Evolutionary conservation across 805 yeast species (phyloP), one percentile per base, ranked within the genome.

Genomic region (Hagleromyces aurorensis): DNA sequence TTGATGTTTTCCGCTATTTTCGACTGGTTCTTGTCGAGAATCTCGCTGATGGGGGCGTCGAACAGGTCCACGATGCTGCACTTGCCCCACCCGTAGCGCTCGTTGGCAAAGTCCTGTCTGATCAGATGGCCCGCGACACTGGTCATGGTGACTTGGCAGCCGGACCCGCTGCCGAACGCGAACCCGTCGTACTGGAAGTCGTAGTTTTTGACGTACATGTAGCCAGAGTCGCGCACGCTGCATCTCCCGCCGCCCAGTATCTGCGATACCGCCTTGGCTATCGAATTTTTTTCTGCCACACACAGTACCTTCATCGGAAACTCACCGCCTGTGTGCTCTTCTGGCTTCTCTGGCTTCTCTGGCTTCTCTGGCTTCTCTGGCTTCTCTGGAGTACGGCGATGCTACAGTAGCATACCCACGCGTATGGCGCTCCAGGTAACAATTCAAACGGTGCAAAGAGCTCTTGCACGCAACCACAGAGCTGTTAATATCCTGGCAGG

Each of bases 271-370:
- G 84, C 79, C 52, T 78, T 84, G 3, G 96, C 93, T 27, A 91
- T 91, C 1, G 96, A 83, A 33, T 93, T 93, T 59, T 91, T 91
- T 61, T 91, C 99, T 2, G 99, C 98, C 33, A 91, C 96, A 59
- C 96, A 89, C 27, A 91, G 70, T 4, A 91, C 72, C 42, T 63
- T 76, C 91, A 83, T 80, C 23, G n/a, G n/a, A n/a, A n/a, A n/a
- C n/a, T 30, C 30, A 25, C 20, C 27, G 19, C 18, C 23, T 25
- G 19, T 18, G n/a, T 14, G 25, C 11, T 25, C 27, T 19, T 24
- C n/a, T n/a, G n/a, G n/a, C n/a, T n/a, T n/a, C n/a, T n/a, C n/a
- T n/a, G n/a, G n/a, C n/a, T n/a, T n/a, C n/a, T n/a, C n/a, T n/a
- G n/a, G n/a, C n/a, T n/a, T n/a, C n/a, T n/a, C n/a, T n/a, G n/a